Evolutionary conservation across 441 rosid genomes (phyloP).

Genomic region (Pelargonium citronellum): DNA sequence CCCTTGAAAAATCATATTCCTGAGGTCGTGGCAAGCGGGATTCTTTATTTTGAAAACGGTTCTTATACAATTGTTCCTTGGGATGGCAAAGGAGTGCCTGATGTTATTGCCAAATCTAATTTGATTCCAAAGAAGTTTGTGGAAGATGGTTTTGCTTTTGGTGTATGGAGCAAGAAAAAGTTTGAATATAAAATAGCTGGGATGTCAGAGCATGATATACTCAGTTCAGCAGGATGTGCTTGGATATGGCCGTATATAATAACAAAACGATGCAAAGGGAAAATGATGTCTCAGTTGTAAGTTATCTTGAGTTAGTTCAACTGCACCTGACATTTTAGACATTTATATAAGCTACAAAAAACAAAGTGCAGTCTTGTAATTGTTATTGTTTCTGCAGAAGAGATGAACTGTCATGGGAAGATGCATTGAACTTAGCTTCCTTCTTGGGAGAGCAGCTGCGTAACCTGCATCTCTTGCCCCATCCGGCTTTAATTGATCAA

Average conservation of each 20-base stretch:
- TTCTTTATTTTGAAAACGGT: conserved; percentile 64
- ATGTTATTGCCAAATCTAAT: conserved; percentile 44
- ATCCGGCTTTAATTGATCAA: conserved; percentile 45
- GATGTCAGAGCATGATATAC: conserved; percentile 32
- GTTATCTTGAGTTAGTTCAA: conserved; percentile 27
- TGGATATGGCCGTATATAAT: conserved; percentile 79
- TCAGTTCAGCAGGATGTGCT: conserved; percentile 33
- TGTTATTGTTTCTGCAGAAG: conserved; percentile 50
- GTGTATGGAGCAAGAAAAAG: conserved; percentile 74
- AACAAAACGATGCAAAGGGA: conserved; percentile 84
- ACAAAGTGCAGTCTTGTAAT: conserved; percentile 16
- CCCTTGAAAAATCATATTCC: conserved; percentile 64
- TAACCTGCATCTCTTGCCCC: conserved; percentile 70
- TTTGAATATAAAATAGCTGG: conserved; percentile 52
- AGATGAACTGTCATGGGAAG: conserved; percentile 59
- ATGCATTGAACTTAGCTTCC: conserved; percentile 56
- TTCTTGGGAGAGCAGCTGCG: conserved; percentile 78
- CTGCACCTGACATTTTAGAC: conserved; percentile 12
- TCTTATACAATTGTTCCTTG: conserved; percentile 57
- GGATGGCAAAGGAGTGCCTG: conserved; percentile 86
- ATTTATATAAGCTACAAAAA: conserved; percentile 5
- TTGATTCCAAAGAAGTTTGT: conserved; percentile 34
- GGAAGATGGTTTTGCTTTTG: conserved; percentile 56
- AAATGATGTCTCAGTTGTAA: conserved; percentile 82
- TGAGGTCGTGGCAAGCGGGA: conserved; percentile 74